Percentiles rank a stretch among this genome's conserved stretches.
These are phyloP conservation scores for Butyriboletus loyo DNA, from an alignment of 768 basidiomycete genomes.

Conservation along the genomic window DNA sequence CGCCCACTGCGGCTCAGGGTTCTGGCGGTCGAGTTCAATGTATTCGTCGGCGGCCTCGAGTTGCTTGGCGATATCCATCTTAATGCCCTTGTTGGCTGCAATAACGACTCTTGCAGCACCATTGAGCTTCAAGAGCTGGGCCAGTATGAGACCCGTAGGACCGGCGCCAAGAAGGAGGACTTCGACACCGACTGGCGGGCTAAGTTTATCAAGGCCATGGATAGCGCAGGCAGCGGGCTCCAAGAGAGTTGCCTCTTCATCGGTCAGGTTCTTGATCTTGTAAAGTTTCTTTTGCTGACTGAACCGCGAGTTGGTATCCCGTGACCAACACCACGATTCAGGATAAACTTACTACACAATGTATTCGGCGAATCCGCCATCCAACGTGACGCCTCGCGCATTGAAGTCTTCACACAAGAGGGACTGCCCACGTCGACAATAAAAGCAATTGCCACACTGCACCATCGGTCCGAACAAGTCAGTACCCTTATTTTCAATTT, in stretches of 20 bases:
- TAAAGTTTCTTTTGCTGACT: slow-evolving; percentile 76
- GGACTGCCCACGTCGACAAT: slow-evolving; percentile 79
- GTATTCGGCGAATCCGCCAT: slow-evolving; percentile 90
- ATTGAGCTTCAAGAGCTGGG: slow-evolving; percentile 84
- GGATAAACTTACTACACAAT: slow-evolving; percentile 63
- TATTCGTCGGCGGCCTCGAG: slow-evolving; percentile 83
- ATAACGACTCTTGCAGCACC: slow-evolving; percentile 80
- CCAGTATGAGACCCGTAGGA: slow-evolving; percentile 87
- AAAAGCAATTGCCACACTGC: slow-evolving; percentile 84
- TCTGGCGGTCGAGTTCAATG: slow-evolving; percentile 74
- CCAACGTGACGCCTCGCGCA: slow-evolving; percentile 72
- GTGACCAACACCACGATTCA: neutral
- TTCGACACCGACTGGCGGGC: slow-evolving; percentile 77
- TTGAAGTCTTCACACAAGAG: slow-evolving; percentile 85
- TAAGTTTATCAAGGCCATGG: slow-evolving; percentile 87
- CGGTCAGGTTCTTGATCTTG: slow-evolving; percentile 83
- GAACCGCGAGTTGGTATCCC: neutral
- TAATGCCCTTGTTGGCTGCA: slow-evolving; percentile 87
- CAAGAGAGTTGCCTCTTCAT: slow-evolving; percentile 83
- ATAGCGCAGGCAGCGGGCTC: slow-evolving; percentile 92
- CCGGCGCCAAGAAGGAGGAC: slow-evolving; percentile 88
- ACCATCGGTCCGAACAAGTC: neutral
- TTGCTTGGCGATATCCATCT: slow-evolving; percentile 82
- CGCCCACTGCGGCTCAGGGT: slow-evolving; percentile 76
- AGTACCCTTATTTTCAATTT: neutral